A percentile compares a stretch with the other conserved stretches of the same genome.
These are phyloP conservation scores for Articulospora tetracladia DNA, from an alignment of 495 filamentous ascomycete genomes.

Conservation along the genomic window DNA sequence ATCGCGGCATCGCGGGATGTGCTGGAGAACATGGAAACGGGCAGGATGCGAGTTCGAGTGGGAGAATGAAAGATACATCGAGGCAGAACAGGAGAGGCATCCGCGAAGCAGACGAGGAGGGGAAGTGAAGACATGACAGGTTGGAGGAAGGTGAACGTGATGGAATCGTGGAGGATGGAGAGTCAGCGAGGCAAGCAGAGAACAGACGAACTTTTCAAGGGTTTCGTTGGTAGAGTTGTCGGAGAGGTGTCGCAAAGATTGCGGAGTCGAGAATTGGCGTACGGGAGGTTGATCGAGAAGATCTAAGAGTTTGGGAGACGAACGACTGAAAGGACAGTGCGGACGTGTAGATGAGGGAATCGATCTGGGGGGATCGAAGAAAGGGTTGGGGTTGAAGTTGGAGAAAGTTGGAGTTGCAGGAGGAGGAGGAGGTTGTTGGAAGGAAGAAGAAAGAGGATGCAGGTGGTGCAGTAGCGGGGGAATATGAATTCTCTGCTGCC, in stretches of 20 bases:
- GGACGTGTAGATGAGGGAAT: constrained; percentile 13
- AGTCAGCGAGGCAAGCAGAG: constrained; percentile 29
- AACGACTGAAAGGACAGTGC: constrained; percentile 30
- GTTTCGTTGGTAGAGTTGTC: constrained; percentile 13
- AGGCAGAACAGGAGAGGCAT: constrained; percentile 25
- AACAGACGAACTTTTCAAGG: constrained; percentile 30
- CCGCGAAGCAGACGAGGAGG: constrained; percentile 24
- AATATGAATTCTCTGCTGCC: constrained; percentile 24
- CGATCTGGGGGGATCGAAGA: too few species aligned
- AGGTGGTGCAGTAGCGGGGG: constrained; percentile 22
- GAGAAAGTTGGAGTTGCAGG: constrained; percentile 12
- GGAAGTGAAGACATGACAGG: constrained; percentile 17
- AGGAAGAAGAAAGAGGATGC: constrained; percentile 13
- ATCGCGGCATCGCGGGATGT: constrained; percentile 22
- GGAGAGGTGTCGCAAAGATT: not conserved
- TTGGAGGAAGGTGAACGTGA: constrained; percentile 12
- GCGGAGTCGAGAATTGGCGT: not conserved
- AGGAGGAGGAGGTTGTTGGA: not conserved
- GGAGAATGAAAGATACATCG: constrained; percentile 30
- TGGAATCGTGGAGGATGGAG: constrained; percentile 18
- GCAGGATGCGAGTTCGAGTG: constrained; percentile 21
- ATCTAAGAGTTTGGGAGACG: constrained; percentile 16
- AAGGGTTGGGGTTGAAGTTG: not conserved
- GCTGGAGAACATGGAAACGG: constrained; percentile 21
- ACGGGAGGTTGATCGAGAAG: constrained; percentile 15